Evolutionary conservation across 805 yeast genomes (phyloP).

Genomic region (Saturnispora hagleri): DNA sequence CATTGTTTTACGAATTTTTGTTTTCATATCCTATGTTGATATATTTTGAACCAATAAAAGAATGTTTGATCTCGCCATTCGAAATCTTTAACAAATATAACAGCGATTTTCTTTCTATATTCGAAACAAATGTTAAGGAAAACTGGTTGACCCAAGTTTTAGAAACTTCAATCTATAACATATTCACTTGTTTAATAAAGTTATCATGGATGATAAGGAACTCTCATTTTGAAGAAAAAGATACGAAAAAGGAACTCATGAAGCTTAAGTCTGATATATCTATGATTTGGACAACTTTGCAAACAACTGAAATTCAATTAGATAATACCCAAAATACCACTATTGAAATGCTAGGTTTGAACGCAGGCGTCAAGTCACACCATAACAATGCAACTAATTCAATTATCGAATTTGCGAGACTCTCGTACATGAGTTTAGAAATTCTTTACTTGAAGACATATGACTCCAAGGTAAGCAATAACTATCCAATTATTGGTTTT

Average conservation of each 20-base stretch:
- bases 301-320: conserved; percentile 24
- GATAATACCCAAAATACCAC: conserved; percentile 6
- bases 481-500: conserved; percentile 20
- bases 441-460: conserved; percentile 20
- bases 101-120: conserved; percentile 11
- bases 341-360: not conserved
- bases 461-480: conserved; percentile 13
- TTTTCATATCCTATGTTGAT: conserved; percentile 34
- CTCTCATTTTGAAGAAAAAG: not conserved
- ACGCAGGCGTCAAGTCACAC: not conserved
- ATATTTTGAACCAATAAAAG: conserved; percentile 27
- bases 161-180: conserved; percentile 29
- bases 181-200: conserved; percentile 32
- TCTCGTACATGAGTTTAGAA: conserved; percentile 21
- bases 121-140: conserved; percentile 1
- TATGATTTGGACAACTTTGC: conserved; percentile 24
- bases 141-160: conserved; percentile 32
- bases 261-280: conserved; percentile 20
- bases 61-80: conserved; percentile 35
- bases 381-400: not conserved
- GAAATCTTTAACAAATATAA: conserved; percentile 26
- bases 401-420: conserved; percentile 16
- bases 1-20: conserved; percentile 22
- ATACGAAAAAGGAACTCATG: conserved; percentile 6
- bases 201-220: conserved; percentile 28